Evolutionary conservation across 2,329 filamentous ascomycete species (phyloP).

Genomic region (Epichloe baconii): DNA sequence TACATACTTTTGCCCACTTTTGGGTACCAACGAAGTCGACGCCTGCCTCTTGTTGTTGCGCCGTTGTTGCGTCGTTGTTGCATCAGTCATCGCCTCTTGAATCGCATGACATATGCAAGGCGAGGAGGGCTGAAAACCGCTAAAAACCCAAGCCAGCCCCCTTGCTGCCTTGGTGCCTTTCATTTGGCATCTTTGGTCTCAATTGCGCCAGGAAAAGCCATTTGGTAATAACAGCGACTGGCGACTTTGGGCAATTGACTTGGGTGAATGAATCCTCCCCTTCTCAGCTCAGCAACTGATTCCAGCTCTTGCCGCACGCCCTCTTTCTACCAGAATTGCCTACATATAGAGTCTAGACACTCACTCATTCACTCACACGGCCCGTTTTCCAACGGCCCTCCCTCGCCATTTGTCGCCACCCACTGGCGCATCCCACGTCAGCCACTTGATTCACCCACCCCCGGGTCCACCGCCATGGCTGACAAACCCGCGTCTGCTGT

Average conservation of each 20-base stretch:
- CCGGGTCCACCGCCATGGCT: constrained; percentile 13
- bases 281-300: no score
- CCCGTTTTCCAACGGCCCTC: background rate
- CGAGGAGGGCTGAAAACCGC: background rate
- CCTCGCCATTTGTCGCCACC: constrained; percentile 2
- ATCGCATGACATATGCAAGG: background rate
- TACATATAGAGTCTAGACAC: background rate
- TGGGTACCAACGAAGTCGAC: constrained; percentile 5
- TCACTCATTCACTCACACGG: background rate
- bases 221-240: background rate
- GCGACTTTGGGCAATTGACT: constrained; percentile 4
- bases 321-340: no score
- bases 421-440: constrained; percentile 4
- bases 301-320: no score
- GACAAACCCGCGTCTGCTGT: constrained; percentile 21
- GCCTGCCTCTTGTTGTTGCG: background rate
- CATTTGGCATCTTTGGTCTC: background rate
- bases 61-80: no score
- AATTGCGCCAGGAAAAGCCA: background rate
- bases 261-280: background rate
- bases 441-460: background rate
- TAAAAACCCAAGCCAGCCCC: background rate
- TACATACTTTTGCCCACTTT: constrained; percentile 2
- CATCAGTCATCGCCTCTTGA: background rate
- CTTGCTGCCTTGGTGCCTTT: background rate